Conservation (phyloP, 305 asterid species). For the Rubia occidens region DNA sequence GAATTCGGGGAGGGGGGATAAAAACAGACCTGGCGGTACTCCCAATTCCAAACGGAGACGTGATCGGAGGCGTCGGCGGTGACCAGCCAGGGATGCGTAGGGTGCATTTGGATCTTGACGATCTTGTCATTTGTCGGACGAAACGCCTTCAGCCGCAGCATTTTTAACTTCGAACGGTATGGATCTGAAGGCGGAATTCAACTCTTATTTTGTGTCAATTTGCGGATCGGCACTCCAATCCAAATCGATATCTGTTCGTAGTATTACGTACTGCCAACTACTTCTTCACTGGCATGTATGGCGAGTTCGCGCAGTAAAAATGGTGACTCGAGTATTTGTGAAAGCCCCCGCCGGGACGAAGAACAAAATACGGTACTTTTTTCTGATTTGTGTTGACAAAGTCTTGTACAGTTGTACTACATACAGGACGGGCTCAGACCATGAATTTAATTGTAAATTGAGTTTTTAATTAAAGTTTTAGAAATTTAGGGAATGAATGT, state of each 20-base stretch:
- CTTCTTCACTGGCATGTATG: neutral
- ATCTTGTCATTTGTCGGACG: conserved; percentile 96
- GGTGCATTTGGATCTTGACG: conserved; percentile 96
- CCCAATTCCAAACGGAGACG: conserved; percentile 99
- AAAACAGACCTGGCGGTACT: conserved; percentile 72
- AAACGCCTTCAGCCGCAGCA: conserved; percentile 85
- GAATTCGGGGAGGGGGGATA: neutral
- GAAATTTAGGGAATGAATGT: too few relatives aligned
- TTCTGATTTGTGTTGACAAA: neutral
- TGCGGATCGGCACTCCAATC: conserved; percentile 19
- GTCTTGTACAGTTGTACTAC: too few relatives aligned
- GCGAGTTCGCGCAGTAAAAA: neutral
- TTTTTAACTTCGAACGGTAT: conserved; percentile 21
- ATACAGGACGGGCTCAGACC: too few relatives aligned
- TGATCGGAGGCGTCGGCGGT: conserved; percentile 98
- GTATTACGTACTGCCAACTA: neutral
- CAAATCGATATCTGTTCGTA: conserved; percentile 5
- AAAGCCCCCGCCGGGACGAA: neutral
- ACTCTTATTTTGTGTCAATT: conserved; percentile 4
- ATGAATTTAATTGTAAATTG: too few relatives aligned
- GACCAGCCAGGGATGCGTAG: conserved; percentile 98
- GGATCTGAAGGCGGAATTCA: conserved; percentile 32
- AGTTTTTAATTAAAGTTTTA: too few relatives aligned
- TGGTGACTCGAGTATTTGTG: neutral
- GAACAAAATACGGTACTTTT: neutral